A percentile compares a stretch with the other conserved stretches of the same genome.
Conservation (phyloP, 208 protist genomes). For the Trypanosoma boissoni region DNA sequence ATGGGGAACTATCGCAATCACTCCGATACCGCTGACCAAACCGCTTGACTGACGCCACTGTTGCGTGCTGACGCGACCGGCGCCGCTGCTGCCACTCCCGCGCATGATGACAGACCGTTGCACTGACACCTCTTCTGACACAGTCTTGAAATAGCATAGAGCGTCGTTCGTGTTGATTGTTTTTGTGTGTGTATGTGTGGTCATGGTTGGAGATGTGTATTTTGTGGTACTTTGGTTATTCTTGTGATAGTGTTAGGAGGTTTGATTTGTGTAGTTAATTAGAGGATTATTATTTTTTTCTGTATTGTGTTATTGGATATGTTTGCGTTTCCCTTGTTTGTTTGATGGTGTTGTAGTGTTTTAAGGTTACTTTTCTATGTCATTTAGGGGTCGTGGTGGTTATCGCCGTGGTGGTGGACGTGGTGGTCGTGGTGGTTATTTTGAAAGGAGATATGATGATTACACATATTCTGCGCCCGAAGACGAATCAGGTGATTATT, state of each 20-base stretch:
- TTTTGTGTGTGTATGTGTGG: too few relatives aligned
- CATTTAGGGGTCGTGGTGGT: constrained; percentile 17
- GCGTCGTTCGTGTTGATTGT: too few relatives aligned
- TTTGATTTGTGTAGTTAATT: too few relatives aligned
- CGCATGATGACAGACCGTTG: neutral
- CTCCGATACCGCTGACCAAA: too few relatives aligned
- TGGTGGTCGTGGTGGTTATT: constrained; percentile 20
- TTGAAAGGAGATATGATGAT: neutral
- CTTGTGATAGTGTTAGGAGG: neutral
- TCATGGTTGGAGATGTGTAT: too few relatives aligned
- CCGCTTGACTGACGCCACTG: too few relatives aligned
- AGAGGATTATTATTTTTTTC: neutral
- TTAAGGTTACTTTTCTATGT: constrained; percentile 11
- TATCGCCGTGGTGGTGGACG: constrained; percentile 26
- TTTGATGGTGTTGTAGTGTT: neutral
- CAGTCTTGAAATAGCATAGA: too few relatives aligned
- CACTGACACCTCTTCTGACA: too few relatives aligned
- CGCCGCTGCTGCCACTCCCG: too few relatives aligned
- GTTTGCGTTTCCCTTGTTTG: neutral
- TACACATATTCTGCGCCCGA: neutral
- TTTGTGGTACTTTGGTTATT: neutral
- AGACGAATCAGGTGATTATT: too few relatives aligned
- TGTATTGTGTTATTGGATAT: neutral
- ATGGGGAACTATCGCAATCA: too few relatives aligned
- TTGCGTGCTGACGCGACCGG: too few relatives aligned